Evolutionary conservation across 2,329 filamentous ascomycete species (phyloP).

Genomic region (Salinomyces thailandicus): DNA sequence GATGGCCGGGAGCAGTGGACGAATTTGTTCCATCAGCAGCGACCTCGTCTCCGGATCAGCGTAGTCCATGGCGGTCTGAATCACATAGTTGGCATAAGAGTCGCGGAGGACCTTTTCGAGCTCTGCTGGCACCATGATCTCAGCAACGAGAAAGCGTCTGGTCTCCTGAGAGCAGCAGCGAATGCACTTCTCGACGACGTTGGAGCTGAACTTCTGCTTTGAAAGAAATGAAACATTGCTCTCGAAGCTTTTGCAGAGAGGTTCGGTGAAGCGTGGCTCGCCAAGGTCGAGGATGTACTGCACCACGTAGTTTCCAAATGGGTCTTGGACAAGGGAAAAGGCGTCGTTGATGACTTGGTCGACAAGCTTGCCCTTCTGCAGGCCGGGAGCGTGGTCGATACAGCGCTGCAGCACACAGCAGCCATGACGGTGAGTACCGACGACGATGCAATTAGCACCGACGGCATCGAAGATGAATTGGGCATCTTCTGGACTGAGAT

Average conservation of each 20-base stretch:
- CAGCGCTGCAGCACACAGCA: constrained; percentile 97
- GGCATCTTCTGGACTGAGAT: constrained; percentile 70
- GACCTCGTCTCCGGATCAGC: constrained; percentile 62
- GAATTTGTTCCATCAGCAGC: constrained; percentile 71
- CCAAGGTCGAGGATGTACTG: constrained; percentile 96
- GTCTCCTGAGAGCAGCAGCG: constrained; percentile 68
- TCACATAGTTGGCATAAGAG: constrained; percentile 93
- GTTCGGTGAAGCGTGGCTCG: constrained; percentile 77
- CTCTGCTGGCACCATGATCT: constrained; percentile 64
- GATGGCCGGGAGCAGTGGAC: constrained; percentile 72
- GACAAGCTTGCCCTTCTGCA: constrained; percentile 81
- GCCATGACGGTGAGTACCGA: constrained; percentile 93
- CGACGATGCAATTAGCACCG: constrained; percentile 72
- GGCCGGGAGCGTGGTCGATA: constrained; percentile 88
- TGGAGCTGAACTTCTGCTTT: constrained; percentile 98
- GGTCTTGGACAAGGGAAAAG: constrained; percentile 84
- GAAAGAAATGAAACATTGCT: constrained; percentile 63
- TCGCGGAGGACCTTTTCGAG: constrained; percentile 85
- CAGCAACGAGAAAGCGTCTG: constrained; percentile 72
- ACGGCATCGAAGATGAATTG: constrained; percentile 97
- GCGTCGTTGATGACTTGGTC: constrained; percentile 78
- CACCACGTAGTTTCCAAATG: constrained; percentile 96
- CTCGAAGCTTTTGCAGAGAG: constrained; percentile 70
- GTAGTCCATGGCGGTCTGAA: constrained; percentile 89
- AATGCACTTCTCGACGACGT: constrained; percentile 88